These are phyloP conservation scores for Neopestalotiopsis sp. DNA, from an alignment of 2,329 filamentous ascomycete species.

Conservation along the genomic window DNA sequence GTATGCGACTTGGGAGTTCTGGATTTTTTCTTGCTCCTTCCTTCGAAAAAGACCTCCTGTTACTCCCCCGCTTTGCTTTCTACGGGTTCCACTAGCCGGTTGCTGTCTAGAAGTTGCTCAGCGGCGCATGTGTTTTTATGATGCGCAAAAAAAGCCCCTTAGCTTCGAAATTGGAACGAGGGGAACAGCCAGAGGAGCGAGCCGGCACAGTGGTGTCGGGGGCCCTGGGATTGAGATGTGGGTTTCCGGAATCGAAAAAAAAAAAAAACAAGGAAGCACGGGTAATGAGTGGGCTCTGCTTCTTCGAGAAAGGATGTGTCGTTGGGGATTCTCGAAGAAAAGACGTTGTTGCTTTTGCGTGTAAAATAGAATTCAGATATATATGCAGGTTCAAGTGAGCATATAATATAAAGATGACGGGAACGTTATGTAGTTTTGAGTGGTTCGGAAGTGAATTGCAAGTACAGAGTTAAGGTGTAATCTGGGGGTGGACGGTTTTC, in stretches of 20 bases:
- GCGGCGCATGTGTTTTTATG: neutral
- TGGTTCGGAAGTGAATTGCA: neutral
- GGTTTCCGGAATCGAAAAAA: neutral
- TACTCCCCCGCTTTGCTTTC: constrained; percentile 10
- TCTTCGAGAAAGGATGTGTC: neutral
- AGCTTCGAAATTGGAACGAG: constrained; percentile 1
- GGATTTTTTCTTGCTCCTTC: constrained; percentile 23
- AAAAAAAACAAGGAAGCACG: neutral
- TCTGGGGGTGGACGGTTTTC: neutral
- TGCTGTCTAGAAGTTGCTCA: neutral
- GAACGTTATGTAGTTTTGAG: neutral
- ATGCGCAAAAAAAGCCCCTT: neutral
- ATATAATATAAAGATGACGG: neutral
- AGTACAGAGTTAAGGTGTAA: neutral
- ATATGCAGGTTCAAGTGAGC: constrained; percentile 1
- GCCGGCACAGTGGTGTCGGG: neutral
- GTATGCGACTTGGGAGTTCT: constrained; percentile 11
- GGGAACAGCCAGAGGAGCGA: neutral
- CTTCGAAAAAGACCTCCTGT: neutral
- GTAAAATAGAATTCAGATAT: neutral
- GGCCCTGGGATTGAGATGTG: neutral
- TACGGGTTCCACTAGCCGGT: constrained; percentile 19
- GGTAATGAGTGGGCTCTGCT: neutral
- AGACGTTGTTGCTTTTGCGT: neutral
- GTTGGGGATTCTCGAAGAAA: neutral